A percentile compares a stretch with the other conserved stretches of the same genome.
These are phyloP conservation scores for Populus alba DNA, from an alignment of 345 rosid genomes.

Conservation along the genomic window DNA sequence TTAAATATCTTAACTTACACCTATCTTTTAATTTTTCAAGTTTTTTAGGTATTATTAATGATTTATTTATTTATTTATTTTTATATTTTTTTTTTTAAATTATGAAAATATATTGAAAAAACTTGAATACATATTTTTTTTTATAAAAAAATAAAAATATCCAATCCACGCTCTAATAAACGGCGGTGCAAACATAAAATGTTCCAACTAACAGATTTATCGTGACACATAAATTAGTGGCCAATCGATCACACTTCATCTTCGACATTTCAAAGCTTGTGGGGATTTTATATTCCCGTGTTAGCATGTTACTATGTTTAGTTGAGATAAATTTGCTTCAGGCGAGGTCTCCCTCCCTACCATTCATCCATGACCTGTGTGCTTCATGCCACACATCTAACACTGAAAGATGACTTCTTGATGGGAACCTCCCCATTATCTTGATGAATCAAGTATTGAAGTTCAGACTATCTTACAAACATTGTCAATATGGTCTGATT, in stretches of 20 bases:
- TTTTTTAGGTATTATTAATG: no score
- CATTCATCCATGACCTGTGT: slow-evolving; percentile 13
- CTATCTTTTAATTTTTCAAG: no score
- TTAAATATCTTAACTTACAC: no score
- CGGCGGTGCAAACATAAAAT: neutral
- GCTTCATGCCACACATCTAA: slow-evolving; percentile 3
- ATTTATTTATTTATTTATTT: no score
- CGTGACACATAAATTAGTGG: neutral
- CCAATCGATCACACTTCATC: neutral
- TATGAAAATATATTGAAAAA: no score
- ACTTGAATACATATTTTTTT: no score
- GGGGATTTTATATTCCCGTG: neutral
- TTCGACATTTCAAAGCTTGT: neutral
- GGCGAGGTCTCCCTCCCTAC: slow-evolving; percentile 18
- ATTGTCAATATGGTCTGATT: neutral
- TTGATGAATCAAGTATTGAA: slow-evolving; percentile 11
- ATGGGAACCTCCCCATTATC: slow-evolving; percentile 11
- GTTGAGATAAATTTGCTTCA: slow-evolving; percentile 33
- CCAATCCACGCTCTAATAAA: no score
- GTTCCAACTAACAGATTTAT: neutral
- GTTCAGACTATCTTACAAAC: neutral
- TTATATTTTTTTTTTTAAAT: no score
- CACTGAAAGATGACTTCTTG: slow-evolving; percentile 32
- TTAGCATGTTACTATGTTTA: slow-evolving; percentile 15
- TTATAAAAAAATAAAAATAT: no score